Evolutionary conservation across 169 alveolate species (phyloP).

Genomic region (Eimeria nieschulzi): DNA sequence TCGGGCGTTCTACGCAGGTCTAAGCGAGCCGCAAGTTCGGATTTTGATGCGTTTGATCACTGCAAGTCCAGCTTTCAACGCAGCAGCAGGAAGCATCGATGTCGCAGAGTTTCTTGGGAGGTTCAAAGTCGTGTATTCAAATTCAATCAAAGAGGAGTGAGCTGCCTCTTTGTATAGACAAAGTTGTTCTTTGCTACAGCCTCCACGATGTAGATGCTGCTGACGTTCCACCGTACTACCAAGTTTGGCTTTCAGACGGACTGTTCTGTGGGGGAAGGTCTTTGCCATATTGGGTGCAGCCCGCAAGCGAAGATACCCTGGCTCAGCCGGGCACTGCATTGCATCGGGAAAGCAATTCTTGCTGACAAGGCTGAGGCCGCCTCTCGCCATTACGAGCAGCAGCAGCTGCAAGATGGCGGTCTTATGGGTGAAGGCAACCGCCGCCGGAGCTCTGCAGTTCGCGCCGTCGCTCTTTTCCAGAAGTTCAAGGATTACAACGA

Average conservation of each 20-base stretch:
- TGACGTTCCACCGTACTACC: too few species aligned
- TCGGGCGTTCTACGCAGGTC: constrained; percentile 68
- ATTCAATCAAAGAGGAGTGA: constrained; percentile 80
- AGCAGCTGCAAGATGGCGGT: constrained; percentile 58
- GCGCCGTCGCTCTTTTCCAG: constrained; percentile 89
- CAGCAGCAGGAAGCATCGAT: constrained; percentile 80
- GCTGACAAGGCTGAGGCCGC: constrained; percentile 90
- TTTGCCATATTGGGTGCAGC: background rate
- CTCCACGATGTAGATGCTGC: too few species aligned
- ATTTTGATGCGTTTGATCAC: constrained; percentile 85
- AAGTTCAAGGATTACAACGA: constrained; percentile 87
- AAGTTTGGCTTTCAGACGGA: too few species aligned
- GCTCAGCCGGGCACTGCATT: constrained; percentile 85
- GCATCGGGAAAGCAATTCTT: constrained; percentile 85
- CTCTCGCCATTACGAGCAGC: constrained; percentile 84
- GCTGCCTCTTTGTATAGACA: background rate
- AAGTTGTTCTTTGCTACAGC: too few species aligned
- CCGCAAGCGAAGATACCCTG: constrained; percentile 80
- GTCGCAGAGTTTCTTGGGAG: constrained; percentile 89
- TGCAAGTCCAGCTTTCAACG: constrained; percentile 81
- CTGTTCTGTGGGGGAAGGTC: too few species aligned
- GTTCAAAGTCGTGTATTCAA: constrained; percentile 85
- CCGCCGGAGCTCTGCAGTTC: constrained; percentile 85
- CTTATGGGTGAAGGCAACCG: constrained; percentile 70
- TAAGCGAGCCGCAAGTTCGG: constrained; percentile 87